Conservation (phyloP, 805 yeast genomes). For the Candida ortonii region DNA sequence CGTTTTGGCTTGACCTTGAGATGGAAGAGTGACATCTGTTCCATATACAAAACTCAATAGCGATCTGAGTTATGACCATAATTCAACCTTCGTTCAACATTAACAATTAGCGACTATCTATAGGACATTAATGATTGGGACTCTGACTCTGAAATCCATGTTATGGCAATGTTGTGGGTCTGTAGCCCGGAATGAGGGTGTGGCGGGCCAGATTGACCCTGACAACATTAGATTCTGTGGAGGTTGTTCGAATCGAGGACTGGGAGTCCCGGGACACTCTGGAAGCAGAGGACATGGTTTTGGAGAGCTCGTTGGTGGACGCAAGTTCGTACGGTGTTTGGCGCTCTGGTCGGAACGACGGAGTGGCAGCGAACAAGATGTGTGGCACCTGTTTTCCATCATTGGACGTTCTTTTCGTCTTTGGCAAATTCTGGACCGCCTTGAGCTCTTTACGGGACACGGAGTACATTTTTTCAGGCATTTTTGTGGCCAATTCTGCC, state of each 20-base stretch:
- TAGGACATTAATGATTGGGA: no score
- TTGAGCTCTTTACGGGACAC: slow-evolving; percentile 4
- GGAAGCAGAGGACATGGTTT: slow-evolving; percentile 9
- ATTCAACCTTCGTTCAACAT: no score
- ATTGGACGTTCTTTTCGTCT: slow-evolving; percentile 1
- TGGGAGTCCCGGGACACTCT: slow-evolving; percentile 7
- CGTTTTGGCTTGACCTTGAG: no score
- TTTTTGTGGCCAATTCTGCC: slow-evolving; percentile 1
- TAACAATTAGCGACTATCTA: no score
- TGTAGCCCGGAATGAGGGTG: slow-evolving; percentile 16
- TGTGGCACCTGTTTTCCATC: slow-evolving; percentile 1
- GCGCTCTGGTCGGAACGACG: slow-evolving; percentile 1
- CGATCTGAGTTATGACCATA: no score
- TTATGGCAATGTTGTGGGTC: slow-evolving; percentile 2
- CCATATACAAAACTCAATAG: no score
- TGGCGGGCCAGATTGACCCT: slow-evolving; percentile 11
- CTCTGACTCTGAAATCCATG: no score
- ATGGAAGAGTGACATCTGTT: no score
- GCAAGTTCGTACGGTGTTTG: slow-evolving; percentile 2
- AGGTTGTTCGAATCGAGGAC: slow-evolving; percentile 3
- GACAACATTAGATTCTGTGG: slow-evolving; percentile 8
- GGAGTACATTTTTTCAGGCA: slow-evolving; percentile 1
- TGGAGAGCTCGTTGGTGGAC: slow-evolving; percentile 4
- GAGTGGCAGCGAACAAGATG: background rate
- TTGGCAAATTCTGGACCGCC: slow-evolving; percentile 5